Evolutionary conservation across 805 yeast genomes (phyloP).

Genomic region (Cyberlindnera euphorbiae): DNA sequence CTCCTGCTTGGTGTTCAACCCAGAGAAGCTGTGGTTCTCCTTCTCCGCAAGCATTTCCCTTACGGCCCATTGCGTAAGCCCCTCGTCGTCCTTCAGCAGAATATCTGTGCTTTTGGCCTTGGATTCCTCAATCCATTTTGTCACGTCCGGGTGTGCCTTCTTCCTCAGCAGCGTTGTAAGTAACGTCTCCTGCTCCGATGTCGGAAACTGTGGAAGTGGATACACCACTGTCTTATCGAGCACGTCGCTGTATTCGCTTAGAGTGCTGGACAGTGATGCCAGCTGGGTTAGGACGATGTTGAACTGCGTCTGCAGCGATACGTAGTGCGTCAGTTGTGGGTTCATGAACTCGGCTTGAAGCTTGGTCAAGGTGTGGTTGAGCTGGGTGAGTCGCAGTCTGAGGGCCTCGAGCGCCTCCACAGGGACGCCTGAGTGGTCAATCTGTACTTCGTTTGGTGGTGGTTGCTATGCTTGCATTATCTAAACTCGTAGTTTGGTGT

Average conservation of each 20-base stretch:
- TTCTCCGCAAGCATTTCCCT: conserved; percentile 47
- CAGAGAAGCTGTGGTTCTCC: conserved; percentile 57
- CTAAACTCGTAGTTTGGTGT: too few relatives aligned
- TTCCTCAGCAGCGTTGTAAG: conserved; percentile 82
- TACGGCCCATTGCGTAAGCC: conserved; percentile 66
- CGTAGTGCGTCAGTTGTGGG: conserved; percentile 47
- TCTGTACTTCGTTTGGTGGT: conserved; percentile 10
- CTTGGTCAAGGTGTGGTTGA: conserved; percentile 55
- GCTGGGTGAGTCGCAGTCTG: conserved; percentile 55
- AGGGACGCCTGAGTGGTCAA: conserved; percentile 46
- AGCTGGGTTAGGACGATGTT: conserved; percentile 80
- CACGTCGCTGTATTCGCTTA: conserved; percentile 55
- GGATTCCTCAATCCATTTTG: conserved; percentile 68
- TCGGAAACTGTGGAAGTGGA: conserved; percentile 82
- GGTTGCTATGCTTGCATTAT: conserved; percentile 2
- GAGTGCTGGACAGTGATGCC: conserved; percentile 64
- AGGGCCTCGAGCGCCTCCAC: conserved; percentile 58
- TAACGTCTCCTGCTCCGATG: conserved; percentile 76
- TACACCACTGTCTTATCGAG: conserved; percentile 69
- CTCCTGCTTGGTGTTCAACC: conserved; percentile 53
- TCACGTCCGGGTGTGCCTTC: conserved; percentile 86
- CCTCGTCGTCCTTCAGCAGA: conserved; percentile 45
- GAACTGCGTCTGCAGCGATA: conserved; percentile 77
- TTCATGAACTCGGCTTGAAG: conserved; percentile 49
- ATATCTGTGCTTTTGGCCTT: conserved; percentile 25